Evolutionary conservation across 345 rosid genomes (phyloP).

Genomic region (Firmiana major): DNA sequence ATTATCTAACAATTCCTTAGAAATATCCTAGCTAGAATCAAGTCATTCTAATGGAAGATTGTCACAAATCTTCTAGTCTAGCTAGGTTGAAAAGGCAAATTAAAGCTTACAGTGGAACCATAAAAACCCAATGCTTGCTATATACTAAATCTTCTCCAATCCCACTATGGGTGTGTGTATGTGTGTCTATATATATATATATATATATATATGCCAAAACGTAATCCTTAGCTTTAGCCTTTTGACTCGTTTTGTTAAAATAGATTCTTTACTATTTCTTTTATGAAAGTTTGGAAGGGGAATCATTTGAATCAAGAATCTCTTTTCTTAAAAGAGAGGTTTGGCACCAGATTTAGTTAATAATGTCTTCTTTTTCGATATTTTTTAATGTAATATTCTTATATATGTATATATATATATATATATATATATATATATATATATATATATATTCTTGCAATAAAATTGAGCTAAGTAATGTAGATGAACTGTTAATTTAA

Average conservation of each 20-base stretch:
- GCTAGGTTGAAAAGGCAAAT: not conserved
- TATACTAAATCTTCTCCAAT: not conserved
- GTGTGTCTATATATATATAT: too few species aligned
- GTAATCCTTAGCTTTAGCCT: not conserved
- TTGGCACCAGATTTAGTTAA: constrained; percentile 9
- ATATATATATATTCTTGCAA: not conserved
- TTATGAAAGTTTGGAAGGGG: constrained; percentile 4
- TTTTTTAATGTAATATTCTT: not conserved
- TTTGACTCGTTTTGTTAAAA: not conserved
- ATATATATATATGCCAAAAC: not conserved
- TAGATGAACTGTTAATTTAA: too few species aligned
- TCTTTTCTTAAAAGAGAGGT: constrained; percentile 6
- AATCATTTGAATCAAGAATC: constrained; percentile 14
- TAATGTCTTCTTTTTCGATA: not conserved
- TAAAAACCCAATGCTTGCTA: not conserved
- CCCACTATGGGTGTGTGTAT: too few species aligned
- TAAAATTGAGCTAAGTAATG: not conserved
- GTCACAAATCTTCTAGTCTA: constrained; percentile 2
- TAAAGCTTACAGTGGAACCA: not conserved
- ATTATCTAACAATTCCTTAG: not conserved
- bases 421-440: too few species aligned
- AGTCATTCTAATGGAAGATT: constrained; percentile 3
- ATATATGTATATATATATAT: not conserved
- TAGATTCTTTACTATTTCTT: not conserved
- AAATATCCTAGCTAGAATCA: not conserved